A percentile compares a stretch with the other conserved stretches of the same genome.
phyloP scores from a whole-genome alignment of 2,329 filamentous ascomycete species.

The Cladosporium velox region DNA sequence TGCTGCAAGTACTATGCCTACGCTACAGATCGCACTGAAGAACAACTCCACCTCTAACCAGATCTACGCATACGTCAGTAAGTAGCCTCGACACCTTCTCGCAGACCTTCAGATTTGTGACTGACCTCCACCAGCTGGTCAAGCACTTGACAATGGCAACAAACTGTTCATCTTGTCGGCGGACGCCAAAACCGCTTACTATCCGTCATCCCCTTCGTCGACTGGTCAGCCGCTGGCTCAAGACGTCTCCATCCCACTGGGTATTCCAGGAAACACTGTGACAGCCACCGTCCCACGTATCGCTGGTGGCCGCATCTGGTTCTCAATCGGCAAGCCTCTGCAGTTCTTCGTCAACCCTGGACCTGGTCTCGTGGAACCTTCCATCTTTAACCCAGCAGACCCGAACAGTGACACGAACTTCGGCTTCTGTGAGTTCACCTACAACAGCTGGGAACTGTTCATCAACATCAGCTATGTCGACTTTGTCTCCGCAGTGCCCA shows the following conservation, averaged over 20 bases:
- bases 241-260: slow-evolving; percentile 49
- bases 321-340: slow-evolving; percentile 36
- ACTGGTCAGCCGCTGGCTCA: slow-evolving; percentile 40
- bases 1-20: slow-evolving; percentile 31
- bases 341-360: slow-evolving; percentile 41
- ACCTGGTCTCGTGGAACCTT: slow-evolving; percentile 40
- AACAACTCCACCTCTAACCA: slow-evolving; percentile 38
- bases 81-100: not conserved
- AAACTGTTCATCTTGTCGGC: slow-evolving; percentile 37
- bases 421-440: slow-evolving; percentile 52
- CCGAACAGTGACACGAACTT: slow-evolving; percentile 50
- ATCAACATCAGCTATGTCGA: slow-evolving; percentile 47
- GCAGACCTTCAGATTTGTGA: not conserved
- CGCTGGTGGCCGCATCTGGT: slow-evolving; percentile 43
- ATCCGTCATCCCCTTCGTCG: slow-evolving; percentile 36
- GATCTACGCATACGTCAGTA: slow-evolving; percentile 54
- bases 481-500: slow-evolving; percentile 45
- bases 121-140: slow-evolving; percentile 31
- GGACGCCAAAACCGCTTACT: slow-evolving; percentile 41
- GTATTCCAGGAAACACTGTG: slow-evolving; percentile 37
- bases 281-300: slow-evolving; percentile 39
- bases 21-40: slow-evolving; percentile 35
- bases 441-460: slow-evolving; percentile 49
- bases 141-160: slow-evolving; percentile 38
- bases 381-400: slow-evolving; percentile 42